Conservation (phyloP, 2,329 filamentous ascomycete species). For the Blumeriella jaapii region DNA sequence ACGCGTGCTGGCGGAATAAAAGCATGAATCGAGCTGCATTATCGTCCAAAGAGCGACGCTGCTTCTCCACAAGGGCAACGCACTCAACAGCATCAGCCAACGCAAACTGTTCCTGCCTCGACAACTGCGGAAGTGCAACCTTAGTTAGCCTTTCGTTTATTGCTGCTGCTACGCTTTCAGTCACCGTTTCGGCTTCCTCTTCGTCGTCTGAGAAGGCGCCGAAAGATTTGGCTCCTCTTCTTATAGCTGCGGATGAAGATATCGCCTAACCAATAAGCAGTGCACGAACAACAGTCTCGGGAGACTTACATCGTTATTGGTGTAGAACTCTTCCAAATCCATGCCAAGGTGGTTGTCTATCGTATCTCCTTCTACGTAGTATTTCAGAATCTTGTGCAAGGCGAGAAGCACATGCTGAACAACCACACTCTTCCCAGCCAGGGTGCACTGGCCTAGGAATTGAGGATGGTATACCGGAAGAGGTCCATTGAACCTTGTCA, state of each 20-base stretch:
- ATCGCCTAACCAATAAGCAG: conserved; percentile 15
- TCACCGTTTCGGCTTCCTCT: conserved; percentile 52
- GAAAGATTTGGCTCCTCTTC: conserved; percentile 30
- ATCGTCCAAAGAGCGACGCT: conserved; percentile 79
- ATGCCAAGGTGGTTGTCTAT: conserved; percentile 69
- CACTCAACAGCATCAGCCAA: conserved; percentile 78
- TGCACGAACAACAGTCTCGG: not conserved
- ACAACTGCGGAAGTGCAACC: conserved; percentile 66
- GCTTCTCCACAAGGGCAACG: conserved; percentile 70
- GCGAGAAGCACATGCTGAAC: conserved; percentile 64
- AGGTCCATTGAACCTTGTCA: conserved; percentile 75
- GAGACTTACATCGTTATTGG: conserved; percentile 22
- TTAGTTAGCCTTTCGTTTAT: conserved; percentile 70
- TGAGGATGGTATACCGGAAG: conserved; percentile 88
- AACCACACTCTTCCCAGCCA: conserved; percentile 61
- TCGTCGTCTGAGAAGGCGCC: conserved; percentile 37
- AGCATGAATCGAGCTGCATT: conserved; percentile 81
- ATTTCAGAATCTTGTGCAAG: conserved; percentile 68
- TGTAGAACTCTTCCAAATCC: conserved; percentile 47
- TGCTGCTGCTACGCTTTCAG: conserved; percentile 55
- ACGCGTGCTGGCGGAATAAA: conserved; percentile 71
- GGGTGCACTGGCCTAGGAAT: conserved; percentile 74
- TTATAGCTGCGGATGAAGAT: conserved; percentile 12
- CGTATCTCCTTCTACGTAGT: conserved; percentile 67
- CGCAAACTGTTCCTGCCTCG: conserved; percentile 76